Base-by-base conservation (phyloP, 2,329 filamentous ascomycete species). In the Colletotrichum sp. region DNA sequence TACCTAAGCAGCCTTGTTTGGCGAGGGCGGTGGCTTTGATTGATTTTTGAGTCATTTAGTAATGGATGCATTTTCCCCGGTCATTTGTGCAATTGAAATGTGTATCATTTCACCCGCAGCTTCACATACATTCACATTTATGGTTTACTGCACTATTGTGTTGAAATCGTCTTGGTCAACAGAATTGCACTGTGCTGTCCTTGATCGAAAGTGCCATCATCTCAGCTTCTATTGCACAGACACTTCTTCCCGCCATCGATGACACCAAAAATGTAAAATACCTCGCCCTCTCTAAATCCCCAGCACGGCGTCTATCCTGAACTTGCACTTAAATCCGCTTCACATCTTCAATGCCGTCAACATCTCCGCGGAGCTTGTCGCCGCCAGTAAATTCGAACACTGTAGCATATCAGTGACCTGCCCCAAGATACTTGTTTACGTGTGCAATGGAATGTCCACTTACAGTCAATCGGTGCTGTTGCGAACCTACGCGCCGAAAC, bases 401-500 rank as follows among this genome's bases (percentile, higher is more conserved):
- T 62, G 12, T 2, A 12, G 6, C 15, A 15, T 8, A 8, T 32
- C 6, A 62, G 28, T 34, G 3, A 26, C 59, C 18, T 22, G 5
- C 6, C 44, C 5, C 18, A 62, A 18, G 9, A 60, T 18, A 30
- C 18, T 60, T 48, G 18, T 10, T n/a, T 6, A 60, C 3, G 9
- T 60, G 1, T 18, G 18, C 18, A 9, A 60, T 6, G 22, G 24
- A 6, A 22, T 18, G 1, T 6, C 10, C 8, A 80, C 81, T 79
- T 80, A 83, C 82, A 70, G 30, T 83, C 82, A 39, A 83, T 39
- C 10, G 80, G 79, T 28, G 81, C 75, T 3, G 79, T 77, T 0
- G 71, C 39, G 65, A 84, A 88, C 68, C 85, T 83, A 68, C 83
- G 80, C 7, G 84, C 83, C 12, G 80, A 69, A 5, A 80, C 79